Conservation (phyloP, 306 rosid genomes). For the Hippophae rhamnoides region DNA sequence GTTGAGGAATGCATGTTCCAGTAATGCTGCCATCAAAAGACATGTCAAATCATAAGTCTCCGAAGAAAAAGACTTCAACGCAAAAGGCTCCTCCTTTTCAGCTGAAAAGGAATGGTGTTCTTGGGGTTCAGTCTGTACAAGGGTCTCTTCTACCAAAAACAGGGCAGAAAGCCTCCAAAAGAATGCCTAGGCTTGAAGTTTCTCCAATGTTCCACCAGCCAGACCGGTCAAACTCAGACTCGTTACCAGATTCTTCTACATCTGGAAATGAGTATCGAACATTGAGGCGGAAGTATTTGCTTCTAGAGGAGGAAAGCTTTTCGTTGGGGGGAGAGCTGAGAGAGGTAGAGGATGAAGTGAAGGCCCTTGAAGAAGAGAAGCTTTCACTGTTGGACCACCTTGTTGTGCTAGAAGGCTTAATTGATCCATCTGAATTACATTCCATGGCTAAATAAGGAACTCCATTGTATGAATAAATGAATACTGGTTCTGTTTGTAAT, state of each 20-base stretch:
- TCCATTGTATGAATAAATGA: no score
- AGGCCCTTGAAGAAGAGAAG: constrained; percentile 77
- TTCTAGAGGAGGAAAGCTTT: constrained; percentile 77
- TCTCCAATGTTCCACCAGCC: constrained; percentile 48
- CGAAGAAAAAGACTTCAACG: constrained; percentile 43
- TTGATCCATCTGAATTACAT: constrained; percentile 48
- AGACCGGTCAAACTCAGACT: constrained; percentile 79
- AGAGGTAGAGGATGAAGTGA: constrained; percentile 66
- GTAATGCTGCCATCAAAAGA: constrained; percentile 50
- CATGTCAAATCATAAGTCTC: constrained; percentile 35
- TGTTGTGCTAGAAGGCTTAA: constrained; percentile 75
- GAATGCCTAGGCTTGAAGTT: constrained; percentile 40
- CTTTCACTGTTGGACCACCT: constrained; percentile 71
- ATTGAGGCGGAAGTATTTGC: constrained; percentile 62
- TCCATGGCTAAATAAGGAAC: constrained; percentile 19
- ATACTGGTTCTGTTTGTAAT: no score
- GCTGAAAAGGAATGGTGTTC: constrained; percentile 35
- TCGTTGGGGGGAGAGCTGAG: constrained; percentile 51
- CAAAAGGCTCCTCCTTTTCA: constrained; percentile 36
- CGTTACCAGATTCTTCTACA: constrained; percentile 63
- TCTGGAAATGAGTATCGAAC: constrained; percentile 67
- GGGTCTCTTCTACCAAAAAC: constrained; percentile 32
- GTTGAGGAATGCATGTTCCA: not conserved
- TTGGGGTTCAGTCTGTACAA: constrained; percentile 26
- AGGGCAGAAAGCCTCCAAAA: constrained; percentile 48